A percentile compares a stretch with the other conserved stretches of the same genome.
phyloP scores from a whole-genome alignment of 129 eudicot species.

The Flaveria sonorensis region DNA sequence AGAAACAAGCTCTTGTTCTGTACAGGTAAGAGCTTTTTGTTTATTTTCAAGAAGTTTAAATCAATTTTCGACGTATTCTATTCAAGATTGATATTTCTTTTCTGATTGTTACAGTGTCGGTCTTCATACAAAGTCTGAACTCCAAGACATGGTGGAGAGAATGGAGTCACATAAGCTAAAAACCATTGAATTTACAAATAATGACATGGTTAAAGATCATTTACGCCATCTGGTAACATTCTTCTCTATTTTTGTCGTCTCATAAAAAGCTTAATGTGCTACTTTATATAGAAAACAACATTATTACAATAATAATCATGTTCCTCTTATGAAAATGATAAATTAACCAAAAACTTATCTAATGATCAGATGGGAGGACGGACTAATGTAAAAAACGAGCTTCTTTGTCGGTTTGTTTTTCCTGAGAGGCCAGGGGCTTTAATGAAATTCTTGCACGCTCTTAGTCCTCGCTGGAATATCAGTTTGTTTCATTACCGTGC shows the following conservation, averaged over 20 bases:
- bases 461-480: conserved; percentile 96
- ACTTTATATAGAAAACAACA: too few species aligned
- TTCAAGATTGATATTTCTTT: neutral
- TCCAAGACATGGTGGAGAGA: conserved; percentile 71
- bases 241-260: conserved; percentile 14
- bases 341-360: conserved; percentile 23
- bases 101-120: conserved; percentile 74
- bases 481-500: conserved; percentile 96
- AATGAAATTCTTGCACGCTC: conserved; percentile 80
- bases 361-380: conserved; percentile 86
- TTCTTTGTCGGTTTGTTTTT: conserved; percentile 82
- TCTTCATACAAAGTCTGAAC: conserved; percentile 75
- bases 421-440: conserved; percentile 96
- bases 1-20: conserved; percentile 72
- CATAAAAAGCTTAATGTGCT: conserved; percentile 32
- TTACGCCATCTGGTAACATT: conserved; percentile 80
- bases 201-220: conserved; percentile 97
- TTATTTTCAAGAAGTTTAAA: neutral
- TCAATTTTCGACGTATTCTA: neutral
- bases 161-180: conserved; percentile 74
- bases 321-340: conserved; percentile 41
- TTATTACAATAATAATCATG: conserved; percentile 46
- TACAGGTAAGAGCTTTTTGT: conserved; percentile 60
- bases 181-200: conserved; percentile 75
- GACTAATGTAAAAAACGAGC: conserved; percentile 73